These are phyloP conservation scores for Penstemon eatonii DNA, from an alignment of 257 asterid genomes.

Conservation along the genomic window DNA sequence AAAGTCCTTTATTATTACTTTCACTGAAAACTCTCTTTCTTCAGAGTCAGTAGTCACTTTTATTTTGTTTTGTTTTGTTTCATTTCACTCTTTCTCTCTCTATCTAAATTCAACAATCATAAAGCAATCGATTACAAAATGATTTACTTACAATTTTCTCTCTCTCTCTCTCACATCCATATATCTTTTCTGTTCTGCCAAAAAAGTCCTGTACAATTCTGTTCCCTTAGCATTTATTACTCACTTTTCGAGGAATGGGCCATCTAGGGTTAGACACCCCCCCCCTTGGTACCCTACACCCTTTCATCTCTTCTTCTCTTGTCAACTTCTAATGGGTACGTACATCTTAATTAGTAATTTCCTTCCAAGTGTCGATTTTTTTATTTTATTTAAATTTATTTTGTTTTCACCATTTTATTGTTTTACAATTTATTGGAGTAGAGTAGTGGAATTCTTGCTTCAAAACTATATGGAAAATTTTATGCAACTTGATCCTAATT, in stretches of 20 bases:
- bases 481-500: too few species aligned
- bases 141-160: conserved; percentile 45
- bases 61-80: not conserved
- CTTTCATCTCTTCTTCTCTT: conserved; percentile 30
- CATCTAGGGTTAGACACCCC: conserved; percentile 46
- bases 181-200: conserved; percentile 77
- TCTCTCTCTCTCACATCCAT: conserved; percentile 54
- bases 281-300: not conserved
- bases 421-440: too few species aligned
- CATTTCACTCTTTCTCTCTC: too few species aligned
- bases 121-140: conserved; percentile 97
- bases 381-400: not conserved
- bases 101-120: conserved; percentile 46
- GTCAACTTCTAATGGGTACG: conserved; percentile 55
- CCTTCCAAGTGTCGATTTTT: conserved; percentile 44
- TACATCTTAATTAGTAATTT: conserved; percentile 10
- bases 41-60: not conserved
- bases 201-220: conserved; percentile 75
- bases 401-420: too few species aligned
- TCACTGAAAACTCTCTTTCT: conserved; percentile 4
- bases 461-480: too few species aligned
- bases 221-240: conserved; percentile 66
- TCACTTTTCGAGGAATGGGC: conserved; percentile 73
- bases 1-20: conserved; percentile 40
- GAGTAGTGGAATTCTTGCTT: too few species aligned